Percentiles rank a stretch among this genome's conserved stretches.
Conservation (phyloP, 495 filamentous ascomycete species). For the Lentithecium fluviatile region DNA sequence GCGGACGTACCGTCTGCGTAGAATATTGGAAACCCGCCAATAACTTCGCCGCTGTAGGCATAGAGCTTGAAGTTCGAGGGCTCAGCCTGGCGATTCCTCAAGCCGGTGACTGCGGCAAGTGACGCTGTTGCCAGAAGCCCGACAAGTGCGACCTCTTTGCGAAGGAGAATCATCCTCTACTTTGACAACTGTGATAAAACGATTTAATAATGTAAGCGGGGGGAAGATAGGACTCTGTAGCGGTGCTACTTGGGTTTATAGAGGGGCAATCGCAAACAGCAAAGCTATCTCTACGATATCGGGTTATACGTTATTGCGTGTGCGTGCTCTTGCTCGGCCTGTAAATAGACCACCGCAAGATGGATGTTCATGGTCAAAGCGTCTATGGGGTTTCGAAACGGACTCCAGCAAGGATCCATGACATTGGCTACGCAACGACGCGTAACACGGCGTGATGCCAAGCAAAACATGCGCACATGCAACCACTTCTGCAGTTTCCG, state of each 20-base stretch:
- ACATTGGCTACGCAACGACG: background rate
- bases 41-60: background rate
- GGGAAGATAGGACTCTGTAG: too few relatives aligned
- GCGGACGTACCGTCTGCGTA: background rate
- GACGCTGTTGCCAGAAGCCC: background rate
- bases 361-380: background rate
- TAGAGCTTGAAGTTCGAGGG: background rate
- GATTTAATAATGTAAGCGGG: too few relatives aligned
- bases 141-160: background rate
- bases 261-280: too few relatives aligned
- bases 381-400: background rate
- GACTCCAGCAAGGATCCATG: background rate
- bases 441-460: background rate
- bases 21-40: background rate
- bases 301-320: too few relatives aligned
- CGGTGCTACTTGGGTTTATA: too few relatives aligned
- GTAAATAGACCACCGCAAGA: background rate
- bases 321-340: background rate
- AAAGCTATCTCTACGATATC: too few relatives aligned
- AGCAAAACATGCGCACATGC: background rate
- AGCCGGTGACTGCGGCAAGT: background rate
- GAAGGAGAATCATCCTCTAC: background rate
- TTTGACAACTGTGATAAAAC: too few relatives aligned
- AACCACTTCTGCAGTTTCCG: background rate
- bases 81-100: background rate